A percentile compares a stretch with the other conserved stretches of the same genome.
Conservation (phyloP, 2,329 filamentous ascomycete species). For the Colletotrichum spaethianum region DNA sequence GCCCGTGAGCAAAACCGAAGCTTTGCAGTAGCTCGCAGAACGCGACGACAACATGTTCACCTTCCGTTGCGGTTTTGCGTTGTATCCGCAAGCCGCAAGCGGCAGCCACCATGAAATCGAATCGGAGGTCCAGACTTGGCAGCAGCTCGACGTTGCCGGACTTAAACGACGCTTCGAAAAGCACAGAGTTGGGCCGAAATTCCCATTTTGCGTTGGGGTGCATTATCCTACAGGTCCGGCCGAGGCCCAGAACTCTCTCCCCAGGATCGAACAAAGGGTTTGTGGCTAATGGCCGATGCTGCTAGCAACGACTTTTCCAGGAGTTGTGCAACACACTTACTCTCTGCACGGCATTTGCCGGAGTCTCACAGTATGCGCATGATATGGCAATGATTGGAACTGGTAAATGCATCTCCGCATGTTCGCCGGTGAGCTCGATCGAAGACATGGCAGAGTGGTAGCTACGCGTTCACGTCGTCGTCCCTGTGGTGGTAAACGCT, state of each 20-base stretch:
- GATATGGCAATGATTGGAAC: background rate
- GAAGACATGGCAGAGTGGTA: background rate
- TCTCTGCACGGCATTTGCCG: background rate
- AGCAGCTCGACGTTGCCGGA: conserved; percentile 9
- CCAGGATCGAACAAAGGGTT: background rate
- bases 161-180: background rate
- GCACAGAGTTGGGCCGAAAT: conserved; percentile 2
- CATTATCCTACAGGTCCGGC: background rate
- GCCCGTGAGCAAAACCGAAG: conserved; percentile 8
- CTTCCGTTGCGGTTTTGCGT: background rate
- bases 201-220: background rate
- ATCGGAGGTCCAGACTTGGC: conserved; percentile 15
- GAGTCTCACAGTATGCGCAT: background rate
- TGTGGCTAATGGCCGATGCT: background rate
- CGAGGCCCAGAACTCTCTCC: conserved; percentile 9
- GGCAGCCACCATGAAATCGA: conserved; percentile 7
- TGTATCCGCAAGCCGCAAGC: conserved; percentile 16
- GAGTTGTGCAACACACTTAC: background rate
- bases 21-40: background rate
- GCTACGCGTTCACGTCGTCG: background rate
- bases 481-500: background rate
- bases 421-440: background rate
- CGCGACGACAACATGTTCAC: conserved; percentile 2
- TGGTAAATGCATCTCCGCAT: background rate
- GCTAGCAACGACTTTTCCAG: background rate